Conservation (phyloP, 768 basidiomycete genomes). For the Phanerodontia chrysosporium region DNA sequence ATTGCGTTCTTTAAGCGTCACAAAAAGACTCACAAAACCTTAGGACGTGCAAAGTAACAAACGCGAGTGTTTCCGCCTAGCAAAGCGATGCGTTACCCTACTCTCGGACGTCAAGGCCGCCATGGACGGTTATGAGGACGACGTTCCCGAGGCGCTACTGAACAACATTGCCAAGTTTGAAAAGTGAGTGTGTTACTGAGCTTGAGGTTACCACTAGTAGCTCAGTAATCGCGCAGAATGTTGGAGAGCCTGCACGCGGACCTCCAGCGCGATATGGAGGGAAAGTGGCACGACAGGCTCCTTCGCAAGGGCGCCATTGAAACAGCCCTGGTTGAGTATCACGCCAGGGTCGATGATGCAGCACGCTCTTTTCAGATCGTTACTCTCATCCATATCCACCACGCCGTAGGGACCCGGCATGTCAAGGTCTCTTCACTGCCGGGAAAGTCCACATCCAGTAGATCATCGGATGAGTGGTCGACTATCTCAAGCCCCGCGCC, state of each 20-base stretch:
- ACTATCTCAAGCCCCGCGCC: too few species aligned
- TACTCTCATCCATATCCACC: slow-evolving; percentile 44
- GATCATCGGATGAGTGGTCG: too few species aligned
- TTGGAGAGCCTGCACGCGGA: slow-evolving; percentile 35
- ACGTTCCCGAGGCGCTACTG: slow-evolving; percentile 35
- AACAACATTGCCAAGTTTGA: slow-evolving; percentile 40
- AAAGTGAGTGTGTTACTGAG: slow-evolving; percentile 23
- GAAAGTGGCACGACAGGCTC: slow-evolving; percentile 39
- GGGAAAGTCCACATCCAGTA: not conserved
- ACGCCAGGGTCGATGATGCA: slow-evolving; percentile 37
- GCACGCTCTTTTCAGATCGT: slow-evolving; percentile 46
- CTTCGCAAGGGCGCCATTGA: slow-evolving; percentile 39
- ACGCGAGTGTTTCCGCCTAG: slow-evolving; percentile 34
- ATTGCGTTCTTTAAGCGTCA: not conserved
- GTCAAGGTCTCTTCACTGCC: not conserved
- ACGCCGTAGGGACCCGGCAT: slow-evolving; percentile 27
- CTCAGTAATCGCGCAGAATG: slow-evolving; percentile 24
- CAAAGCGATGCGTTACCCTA: slow-evolving; percentile 37
- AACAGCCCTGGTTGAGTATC: slow-evolving; percentile 31
- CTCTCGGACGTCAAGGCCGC: slow-evolving; percentile 40
- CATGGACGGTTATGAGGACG: slow-evolving; percentile 42
- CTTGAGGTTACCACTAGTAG: not conserved
- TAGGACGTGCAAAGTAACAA: slow-evolving; percentile 34
- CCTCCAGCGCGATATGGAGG: slow-evolving; percentile 34
- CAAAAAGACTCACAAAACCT: not conserved